Conservation (phyloP, 805 yeast species). For the Hemisphaericaspora nanyangensis region DNA sequence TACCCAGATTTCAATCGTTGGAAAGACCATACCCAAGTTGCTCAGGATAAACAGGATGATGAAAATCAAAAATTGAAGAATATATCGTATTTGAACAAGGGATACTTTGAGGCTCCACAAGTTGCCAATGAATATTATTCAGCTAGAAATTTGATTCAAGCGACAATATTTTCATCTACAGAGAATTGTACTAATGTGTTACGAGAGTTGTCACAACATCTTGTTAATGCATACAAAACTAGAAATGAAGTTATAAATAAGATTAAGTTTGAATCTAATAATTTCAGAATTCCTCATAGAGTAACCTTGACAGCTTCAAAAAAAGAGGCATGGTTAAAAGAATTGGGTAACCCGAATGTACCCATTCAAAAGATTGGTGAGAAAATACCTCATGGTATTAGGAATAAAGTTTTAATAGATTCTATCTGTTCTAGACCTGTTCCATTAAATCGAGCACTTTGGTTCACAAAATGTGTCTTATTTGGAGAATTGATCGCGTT, state of each 20-base stretch:
- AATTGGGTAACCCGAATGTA: conserved; percentile 62
- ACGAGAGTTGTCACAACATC: conserved; percentile 34
- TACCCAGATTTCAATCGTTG: conserved; percentile 77
- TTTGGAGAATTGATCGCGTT: conserved; percentile 57
- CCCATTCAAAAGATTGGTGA: conserved; percentile 68
- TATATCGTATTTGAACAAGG: conserved; percentile 56
- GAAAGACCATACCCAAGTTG: conserved; percentile 46
- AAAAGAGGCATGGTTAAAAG: conserved; percentile 80
- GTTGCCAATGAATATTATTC: conserved; percentile 65
- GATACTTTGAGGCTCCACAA: conserved; percentile 61
- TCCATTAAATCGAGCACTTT: conserved; percentile 78
- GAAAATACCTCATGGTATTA: conserved; percentile 86
- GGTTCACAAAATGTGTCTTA: conserved; percentile 88
- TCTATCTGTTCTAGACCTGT: conserved; percentile 63
- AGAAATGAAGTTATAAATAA: conserved; percentile 40
- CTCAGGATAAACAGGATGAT: conserved; percentile 19
- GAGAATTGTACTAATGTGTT: conserved; percentile 32
- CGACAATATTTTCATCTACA: conserved; percentile 35
- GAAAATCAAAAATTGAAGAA: conserved; percentile 54
- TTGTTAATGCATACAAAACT: conserved; percentile 33
- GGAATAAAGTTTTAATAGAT: conserved; percentile 70
- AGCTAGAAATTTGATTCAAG: conserved; percentile 58
- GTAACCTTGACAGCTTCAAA: conserved; percentile 88
- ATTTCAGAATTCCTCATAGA: conserved; percentile 77
- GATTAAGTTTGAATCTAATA: conserved; percentile 28